A percentile compares a stretch with the other conserved stretches of the same genome.
Conservation (phyloP, 495 filamentous ascomycete genomes). For the Daldinia loculata region DNA sequence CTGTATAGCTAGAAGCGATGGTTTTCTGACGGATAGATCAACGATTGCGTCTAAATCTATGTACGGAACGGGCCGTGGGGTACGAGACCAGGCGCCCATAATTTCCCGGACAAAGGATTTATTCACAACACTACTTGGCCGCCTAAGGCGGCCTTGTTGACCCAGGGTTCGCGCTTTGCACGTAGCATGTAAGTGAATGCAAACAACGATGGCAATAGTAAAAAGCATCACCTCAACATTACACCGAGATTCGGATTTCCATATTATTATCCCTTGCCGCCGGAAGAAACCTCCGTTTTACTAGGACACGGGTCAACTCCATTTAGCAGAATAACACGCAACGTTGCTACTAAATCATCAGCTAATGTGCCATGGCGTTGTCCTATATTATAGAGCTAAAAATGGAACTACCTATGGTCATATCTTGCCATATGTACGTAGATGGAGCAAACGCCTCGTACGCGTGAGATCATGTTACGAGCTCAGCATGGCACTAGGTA, state of each 20-base stretch:
- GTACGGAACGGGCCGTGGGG: slow-evolving; percentile 42
- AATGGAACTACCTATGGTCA: slow-evolving; percentile 3
- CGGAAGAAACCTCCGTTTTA: slow-evolving; percentile 13
- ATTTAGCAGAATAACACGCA: slow-evolving; percentile 26
- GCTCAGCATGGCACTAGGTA: slow-evolving; percentile 11
- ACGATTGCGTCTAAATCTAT: slow-evolving; percentile 26
- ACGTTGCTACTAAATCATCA: slow-evolving; percentile 12
- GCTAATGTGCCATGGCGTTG: slow-evolving; percentile 13
- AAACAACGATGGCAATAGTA: slow-evolving; percentile 22
- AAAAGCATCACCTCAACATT: slow-evolving; percentile 17
- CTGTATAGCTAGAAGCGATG: slow-evolving; percentile 22
- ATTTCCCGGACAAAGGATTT: slow-evolving; percentile 33
- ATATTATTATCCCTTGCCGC: slow-evolving; percentile 33
- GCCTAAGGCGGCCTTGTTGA: slow-evolving; percentile 35
- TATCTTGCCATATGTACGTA: neutral
- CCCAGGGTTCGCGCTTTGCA: slow-evolving; percentile 31
- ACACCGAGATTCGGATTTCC: slow-evolving; percentile 15
- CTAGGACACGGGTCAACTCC: slow-evolving; percentile 15
- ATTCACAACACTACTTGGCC: slow-evolving; percentile 35
- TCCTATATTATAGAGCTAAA: slow-evolving; percentile 1
- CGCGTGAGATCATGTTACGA: neutral
- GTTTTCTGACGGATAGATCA: slow-evolving; percentile 29
- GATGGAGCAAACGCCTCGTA: slow-evolving; percentile 24
- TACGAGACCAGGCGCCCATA: slow-evolving; percentile 31
- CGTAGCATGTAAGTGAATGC: slow-evolving; percentile 21